Evolutionary conservation across 306 rosid species (phyloP), one percentile per base, ranked within the genome.

Genomic region (Fagus crenata): DNA sequence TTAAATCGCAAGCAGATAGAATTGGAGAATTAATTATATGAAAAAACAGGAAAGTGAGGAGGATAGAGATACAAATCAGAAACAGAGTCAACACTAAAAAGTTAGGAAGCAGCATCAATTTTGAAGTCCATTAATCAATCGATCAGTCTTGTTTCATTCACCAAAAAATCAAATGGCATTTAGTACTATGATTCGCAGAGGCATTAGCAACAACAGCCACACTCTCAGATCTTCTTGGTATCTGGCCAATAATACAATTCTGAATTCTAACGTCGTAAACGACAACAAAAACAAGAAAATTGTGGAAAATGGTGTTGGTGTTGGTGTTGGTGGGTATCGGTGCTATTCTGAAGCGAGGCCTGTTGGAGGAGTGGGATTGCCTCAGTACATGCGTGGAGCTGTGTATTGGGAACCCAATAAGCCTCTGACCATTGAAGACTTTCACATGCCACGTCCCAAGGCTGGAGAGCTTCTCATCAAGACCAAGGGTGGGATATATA

Each of bases 391-490:
- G 98, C 93, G 90, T 12, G 98, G 86, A 64, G 89, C 87, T 83
- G 96, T 95, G 58, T 87, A 63, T 80, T 79, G 93, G 86, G 98
- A 95, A 80, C 87, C 93, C 49, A 91, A 89, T 69, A 90, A 95
- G 67, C 98, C 97, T 43, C 92, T 95, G 41, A 83, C 96, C 72
- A 77, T 95, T 18, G 96, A 95, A 67, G 93, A 95, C 53, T 90
- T 95, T 70, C 91, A 78, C 59, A 92, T 95, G 46, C 97, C 97
- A 72, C 92, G 88, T 39, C 97, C 97, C 85, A 90, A 94, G 72
- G 83, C 93, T 18, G 97, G 96, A 18, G 98, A 94, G 85, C 42
- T 92, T 72, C 98, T 94, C 85, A 83, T 94, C 84, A 90, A 81
- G 83, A 92, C 91, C 73, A 94, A 94, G 63, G 96, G 98, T 88